Conservation (phyloP, 2,329 filamentous ascomycete species). For the Colletotrichum siamense region DNA sequence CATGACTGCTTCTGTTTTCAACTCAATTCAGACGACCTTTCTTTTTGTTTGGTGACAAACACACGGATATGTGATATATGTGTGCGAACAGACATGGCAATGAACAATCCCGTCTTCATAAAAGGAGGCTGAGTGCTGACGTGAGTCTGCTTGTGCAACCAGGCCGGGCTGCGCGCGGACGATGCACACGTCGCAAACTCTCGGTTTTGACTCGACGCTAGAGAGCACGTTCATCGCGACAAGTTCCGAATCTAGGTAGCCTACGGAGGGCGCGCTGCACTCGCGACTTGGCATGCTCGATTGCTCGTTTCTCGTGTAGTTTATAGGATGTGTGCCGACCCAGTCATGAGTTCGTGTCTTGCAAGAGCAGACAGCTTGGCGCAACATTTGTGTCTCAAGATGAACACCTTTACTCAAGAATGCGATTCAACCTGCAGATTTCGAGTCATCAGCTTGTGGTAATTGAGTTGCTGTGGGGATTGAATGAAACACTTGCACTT, state of each 20-base stretch:
- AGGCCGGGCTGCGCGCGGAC: neutral
- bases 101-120: neutral
- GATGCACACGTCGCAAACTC: neutral
- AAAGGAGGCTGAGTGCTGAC: neutral
- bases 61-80: neutral
- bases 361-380: neutral
- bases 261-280: neutral
- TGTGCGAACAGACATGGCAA: neutral
- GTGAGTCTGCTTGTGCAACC: neutral
- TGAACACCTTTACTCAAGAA: neutral
- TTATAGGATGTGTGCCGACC: neutral
- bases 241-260: constrained; percentile 1
- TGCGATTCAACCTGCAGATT: neutral
- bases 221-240: constrained; percentile 11
- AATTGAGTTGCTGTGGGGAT: neutral
- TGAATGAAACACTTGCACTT: neutral
- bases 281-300: neutral
- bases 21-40: neutral
- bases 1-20: neutral
- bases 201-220: neutral
- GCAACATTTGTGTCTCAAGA: neutral
- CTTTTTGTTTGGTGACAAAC: neutral
- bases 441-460: neutral
- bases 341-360: neutral
- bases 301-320: neutral